Evolutionary conservation across 352 stramenopile genomes (phyloP), one percentile per base, ranked within the genome.

Genomic region (Phytophthora fragariaefolia): DNA sequence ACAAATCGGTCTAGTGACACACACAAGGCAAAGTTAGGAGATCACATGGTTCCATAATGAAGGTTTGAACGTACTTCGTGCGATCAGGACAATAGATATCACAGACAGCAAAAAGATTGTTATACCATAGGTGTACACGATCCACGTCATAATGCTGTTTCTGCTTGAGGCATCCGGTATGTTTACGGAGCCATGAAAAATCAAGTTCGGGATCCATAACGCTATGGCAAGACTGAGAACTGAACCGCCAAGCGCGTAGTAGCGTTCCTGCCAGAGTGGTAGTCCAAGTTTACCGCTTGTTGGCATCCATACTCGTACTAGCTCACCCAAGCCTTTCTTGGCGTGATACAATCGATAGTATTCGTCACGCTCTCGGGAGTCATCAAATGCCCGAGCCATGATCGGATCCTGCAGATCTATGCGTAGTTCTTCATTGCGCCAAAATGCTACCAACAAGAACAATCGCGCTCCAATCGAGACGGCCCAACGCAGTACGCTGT

Each of bases 221-320:
- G 56, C 45, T 18, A 71, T 67, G 2, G 27, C 4, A 9, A 63
- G 26, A 26, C 64, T 71, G 6, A 71, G 10, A 2, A 79, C n/a
- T 17, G 70, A 76, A 1, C 81, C 79, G 3, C 45, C 60, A 7
- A 86, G 2, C 8, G 72, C 72, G 32, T 86, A 90, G 5, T 43
- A 23, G 22, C 63, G 74, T 40, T 70, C 68, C 52, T 90, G 79
- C 81, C 79, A 90, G 5, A 88, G 49, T 7, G 45, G 57, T 8
- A 88, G 56, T 2, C 81, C 79, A 10, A 90, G 36, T 36, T 73
- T 83, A 45, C 81, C 81, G 47, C 77, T 88, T 30, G 85, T 76
- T 1, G 79, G 74, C 81, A 90, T 90, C 81, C 79, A 90, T 1
- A 88, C 74, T 23, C 76, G 76, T 9, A 80, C 55, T 3, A 90